These are phyloP conservation scores for Aspergillus diversus DNA, from an alignment of 495 filamentous ascomycete species.

Conservation along the genomic window DNA sequence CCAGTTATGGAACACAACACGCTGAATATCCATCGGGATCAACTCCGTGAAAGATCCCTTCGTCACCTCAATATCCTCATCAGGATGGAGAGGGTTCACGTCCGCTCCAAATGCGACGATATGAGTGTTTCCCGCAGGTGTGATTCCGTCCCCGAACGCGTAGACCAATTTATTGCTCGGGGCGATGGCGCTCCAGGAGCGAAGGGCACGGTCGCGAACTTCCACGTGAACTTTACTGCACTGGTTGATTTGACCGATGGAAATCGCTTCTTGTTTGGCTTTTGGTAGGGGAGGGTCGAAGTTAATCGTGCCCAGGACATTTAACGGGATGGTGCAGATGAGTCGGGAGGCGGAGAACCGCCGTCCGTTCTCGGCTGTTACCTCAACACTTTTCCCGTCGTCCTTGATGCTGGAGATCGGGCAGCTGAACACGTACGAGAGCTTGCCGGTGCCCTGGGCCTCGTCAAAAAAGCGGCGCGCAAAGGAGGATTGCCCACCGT, in stretches of 20 bases:
- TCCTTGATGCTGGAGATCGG: constrained; percentile 28
- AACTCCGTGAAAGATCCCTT: no score
- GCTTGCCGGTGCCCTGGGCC: constrained; percentile 20
- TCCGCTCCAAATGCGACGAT: no score
- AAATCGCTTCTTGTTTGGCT: constrained; percentile 27
- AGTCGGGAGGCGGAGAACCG: constrained; percentile 14
- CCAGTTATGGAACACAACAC: no score
- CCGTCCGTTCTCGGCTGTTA: background rate
- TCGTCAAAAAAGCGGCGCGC: constrained; percentile 33
- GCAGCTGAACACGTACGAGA: constrained; percentile 30
- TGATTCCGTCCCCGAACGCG: constrained; percentile 17
- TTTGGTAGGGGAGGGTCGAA: constrained; percentile 31
- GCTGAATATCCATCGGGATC: no score
- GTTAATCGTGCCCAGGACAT: constrained; percentile 23
- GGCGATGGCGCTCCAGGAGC: constrained; percentile 9
- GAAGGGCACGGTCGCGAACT: constrained; percentile 14
- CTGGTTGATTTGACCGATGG: constrained; percentile 26
- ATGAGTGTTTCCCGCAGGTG: constrained; percentile 11
- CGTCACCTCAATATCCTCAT: no score
- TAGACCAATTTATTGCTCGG: constrained; percentile 8
- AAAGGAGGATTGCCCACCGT: constrained; percentile 32
- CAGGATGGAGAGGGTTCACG: no score
- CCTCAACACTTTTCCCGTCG: constrained; percentile 16
- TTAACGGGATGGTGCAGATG: constrained; percentile 32
- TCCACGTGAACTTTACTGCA: constrained; percentile 32